Base-by-base conservation (phyloP, 768 basidiomycete species). In the Naematelia aurantialba region DNA sequence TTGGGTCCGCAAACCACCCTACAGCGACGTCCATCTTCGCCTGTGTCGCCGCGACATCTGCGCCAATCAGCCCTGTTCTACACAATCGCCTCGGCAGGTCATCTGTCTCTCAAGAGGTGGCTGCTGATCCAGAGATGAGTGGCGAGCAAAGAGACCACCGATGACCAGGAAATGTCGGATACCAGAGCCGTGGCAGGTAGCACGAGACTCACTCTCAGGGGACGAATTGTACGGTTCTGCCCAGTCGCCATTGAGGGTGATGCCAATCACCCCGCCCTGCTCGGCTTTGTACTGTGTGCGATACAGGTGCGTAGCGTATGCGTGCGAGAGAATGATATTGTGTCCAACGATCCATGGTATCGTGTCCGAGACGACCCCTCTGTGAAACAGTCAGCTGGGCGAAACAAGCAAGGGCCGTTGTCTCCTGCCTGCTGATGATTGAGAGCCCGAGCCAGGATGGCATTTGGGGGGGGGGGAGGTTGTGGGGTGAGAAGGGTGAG, bases 161-260 rank as follows among this genome's bases (percentile, higher is more conserved):
- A n/a, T n/a, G n/a, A 24, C 48, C 46, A 31, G 42, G 31, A 53
- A 45, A 45, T 1, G 42, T 29, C 3, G 31, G 39, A 11, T 13
- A 46, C 27, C 49, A 13, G 46, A 10, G 42, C 44, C 60, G 59
- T 48, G 47, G 50, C 51, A 49, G n/a, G n/a, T n/a, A n/a, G n/a
- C n/a, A n/a, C n/a, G n/a, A n/a, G 4, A 78, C 85, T 65, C 69
- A 88, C 88, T 88, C 68, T 85, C 84, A 10, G 82, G 84, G 42
- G 74, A 80, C 62, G 87, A 82, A 63, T 88, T 85, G 61, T 84
- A 89, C 5, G 88, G 87, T 73, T 86, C 83, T 29, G 83, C 80
- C 85, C 85, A 88, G 72, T 87, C 85, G 11, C 87, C 85, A 65
- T 88, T 88, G 46, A 89, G 79, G 0, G 88, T 89, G 69, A 89